Evolutionary conservation across 2,329 filamentous ascomycete genomes (phyloP).

Genomic region (Dactylonectria estremocensis): DNA sequence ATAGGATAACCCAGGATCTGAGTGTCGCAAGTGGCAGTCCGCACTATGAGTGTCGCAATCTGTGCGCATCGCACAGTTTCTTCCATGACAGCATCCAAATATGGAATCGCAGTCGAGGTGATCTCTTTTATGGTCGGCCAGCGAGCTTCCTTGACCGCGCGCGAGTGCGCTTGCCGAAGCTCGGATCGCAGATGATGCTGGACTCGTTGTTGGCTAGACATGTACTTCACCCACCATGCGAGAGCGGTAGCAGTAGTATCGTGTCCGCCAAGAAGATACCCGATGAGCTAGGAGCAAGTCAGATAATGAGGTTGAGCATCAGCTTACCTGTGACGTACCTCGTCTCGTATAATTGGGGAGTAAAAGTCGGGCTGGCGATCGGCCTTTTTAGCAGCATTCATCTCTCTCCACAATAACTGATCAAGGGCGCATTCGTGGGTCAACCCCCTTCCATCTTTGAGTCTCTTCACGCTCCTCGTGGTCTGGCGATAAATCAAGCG

Average conservation of each 20-base stretch:
- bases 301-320: neutral
- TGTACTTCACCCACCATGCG: slow-evolving; percentile 51
- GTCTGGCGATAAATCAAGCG: slow-evolving; percentile 42
- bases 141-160: slow-evolving; percentile 42
- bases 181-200: slow-evolving; percentile 48
- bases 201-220: slow-evolving; percentile 40
- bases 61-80: slow-evolving; percentile 54
- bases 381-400: slow-evolving; percentile 49
- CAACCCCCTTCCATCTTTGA: slow-evolving; percentile 24
- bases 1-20: slow-evolving; percentile 52
- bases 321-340: slow-evolving; percentile 41
- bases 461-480: slow-evolving; percentile 37
- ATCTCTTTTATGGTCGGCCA: slow-evolving; percentile 52
- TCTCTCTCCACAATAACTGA: slow-evolving; percentile 54
- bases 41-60: slow-evolving; percentile 49
- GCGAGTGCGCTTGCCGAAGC: slow-evolving; percentile 40
- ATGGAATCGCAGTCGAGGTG: slow-evolving; percentile 46
- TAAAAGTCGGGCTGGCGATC: slow-evolving; percentile 51
- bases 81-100: slow-evolving; percentile 57
- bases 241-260: slow-evolving; percentile 49
- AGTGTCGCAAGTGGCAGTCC: slow-evolving; percentile 52
- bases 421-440: slow-evolving; percentile 49
- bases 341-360: slow-evolving; percentile 53
- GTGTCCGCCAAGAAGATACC: slow-evolving; percentile 51
- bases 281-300: slow-evolving; percentile 39